These are phyloP conservation scores for Apophysomyces sp. DNA, from an alignment of 371 early-diverging fungal genomes.

Conservation along the genomic window DNA sequence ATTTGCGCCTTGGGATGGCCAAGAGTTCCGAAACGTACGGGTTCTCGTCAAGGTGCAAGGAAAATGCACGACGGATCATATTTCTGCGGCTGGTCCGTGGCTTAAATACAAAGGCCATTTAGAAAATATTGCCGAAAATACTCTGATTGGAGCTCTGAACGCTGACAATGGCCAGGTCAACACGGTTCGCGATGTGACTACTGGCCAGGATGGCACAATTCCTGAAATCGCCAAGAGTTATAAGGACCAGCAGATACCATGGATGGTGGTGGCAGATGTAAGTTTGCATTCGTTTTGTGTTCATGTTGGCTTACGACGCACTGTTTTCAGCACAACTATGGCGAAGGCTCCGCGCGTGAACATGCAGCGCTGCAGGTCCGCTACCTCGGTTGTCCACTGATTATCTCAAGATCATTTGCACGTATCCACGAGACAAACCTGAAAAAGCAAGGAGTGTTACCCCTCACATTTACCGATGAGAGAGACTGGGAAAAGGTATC, in stretches of 20 bases:
- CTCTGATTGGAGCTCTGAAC: constrained; percentile 94
- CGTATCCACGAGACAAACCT: constrained; percentile 98
- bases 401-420: constrained; percentile 92
- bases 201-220: constrained; percentile 72
- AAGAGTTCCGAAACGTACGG: constrained; percentile 73
- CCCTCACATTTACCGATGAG: constrained; percentile 85
- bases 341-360: constrained; percentile 97
- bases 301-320: neutral
- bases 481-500: constrained; percentile 79
- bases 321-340: constrained; percentile 87
- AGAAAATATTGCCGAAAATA: constrained; percentile 96
- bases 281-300: constrained; percentile 13
- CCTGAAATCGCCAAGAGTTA: constrained; percentile 91
- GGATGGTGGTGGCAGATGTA: constrained; percentile 93
- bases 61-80: constrained; percentile 98
- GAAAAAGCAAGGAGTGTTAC: constrained; percentile 97
- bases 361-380: constrained; percentile 96
- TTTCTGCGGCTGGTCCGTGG: constrained; percentile 96
- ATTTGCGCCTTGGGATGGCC: constrained; percentile 77
- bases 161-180: constrained; percentile 90
- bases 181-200: constrained; percentile 71
- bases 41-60: constrained; percentile 93
- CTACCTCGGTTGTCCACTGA: constrained; percentile 87
- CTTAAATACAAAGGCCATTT: constrained; percentile 96
- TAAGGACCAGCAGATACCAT: constrained; percentile 77